phyloP scores from a whole-genome alignment of 2,329 filamentous ascomycete genomes.

The Cordyceps farinosa region DNA sequence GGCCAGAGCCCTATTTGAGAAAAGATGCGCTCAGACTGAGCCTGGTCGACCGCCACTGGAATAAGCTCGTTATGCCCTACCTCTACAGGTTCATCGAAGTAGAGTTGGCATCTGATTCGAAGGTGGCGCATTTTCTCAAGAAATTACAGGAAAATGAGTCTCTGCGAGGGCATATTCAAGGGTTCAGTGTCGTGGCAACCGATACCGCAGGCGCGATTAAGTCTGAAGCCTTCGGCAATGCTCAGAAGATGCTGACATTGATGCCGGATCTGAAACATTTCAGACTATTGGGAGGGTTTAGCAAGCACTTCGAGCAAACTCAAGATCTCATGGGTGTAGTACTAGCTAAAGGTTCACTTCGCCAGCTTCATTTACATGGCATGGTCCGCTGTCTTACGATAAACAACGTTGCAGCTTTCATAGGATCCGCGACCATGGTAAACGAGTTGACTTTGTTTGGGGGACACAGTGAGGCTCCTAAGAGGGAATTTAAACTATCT shows the following conservation, averaged over 20 bases:
- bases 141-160: too few species aligned
- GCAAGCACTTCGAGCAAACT: rapidly evolving
- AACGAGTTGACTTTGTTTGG: not conserved
- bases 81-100: not conserved
- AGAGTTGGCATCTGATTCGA: too few species aligned
- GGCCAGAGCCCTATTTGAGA: not conserved
- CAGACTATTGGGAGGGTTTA: not conserved
- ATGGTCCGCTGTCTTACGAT: rapidly evolving
- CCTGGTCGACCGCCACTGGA: not conserved
- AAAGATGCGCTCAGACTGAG: not conserved
- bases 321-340: not conserved
- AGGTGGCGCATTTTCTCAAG: too few species aligned
- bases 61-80: not conserved
- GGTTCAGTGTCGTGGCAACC: too few species aligned
- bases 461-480: too few species aligned
- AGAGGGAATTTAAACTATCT: too few species aligned
- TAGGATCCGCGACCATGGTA: not conserved
- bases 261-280: not conserved
- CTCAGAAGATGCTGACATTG: not conserved
- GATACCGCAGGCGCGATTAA: too few species aligned
- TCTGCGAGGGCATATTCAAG: too few species aligned
- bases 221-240: too few species aligned
- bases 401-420: not conserved
- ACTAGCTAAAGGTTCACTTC: not conserved
- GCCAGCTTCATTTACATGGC: not conserved